Evolutionary conservation across 1,284 basidiomycete genomes (phyloP), one percentile per base, ranked within the genome.

Genomic region (Apiotrichum mycotoxinovorans): DNA sequence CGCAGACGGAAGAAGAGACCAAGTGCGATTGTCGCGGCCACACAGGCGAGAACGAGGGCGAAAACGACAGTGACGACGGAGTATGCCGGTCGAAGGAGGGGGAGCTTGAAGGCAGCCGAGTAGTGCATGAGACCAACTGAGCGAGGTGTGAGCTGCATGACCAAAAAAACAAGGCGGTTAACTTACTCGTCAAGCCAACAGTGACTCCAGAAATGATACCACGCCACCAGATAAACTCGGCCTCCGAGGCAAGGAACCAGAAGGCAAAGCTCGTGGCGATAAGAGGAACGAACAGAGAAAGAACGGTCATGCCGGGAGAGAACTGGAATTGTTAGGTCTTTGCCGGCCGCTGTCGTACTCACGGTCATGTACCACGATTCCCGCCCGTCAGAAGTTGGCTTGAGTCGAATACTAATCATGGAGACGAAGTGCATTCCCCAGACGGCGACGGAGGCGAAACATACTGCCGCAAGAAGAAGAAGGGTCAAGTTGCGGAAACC

Each of bases 401-500:
- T 37, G 17, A 80, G 73, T 33, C 73, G 66, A 54, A 80, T 72
- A 69, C 77, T 74, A 61, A 72, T 72, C 74, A 78, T 77, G 55
- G 77, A 76, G 66, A 81, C 79, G 57, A 80, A 80, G 70, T 81
- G 80, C 79, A 78, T 78, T 26, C 71, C 73, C 77, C 75, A 80
- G 15, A 78, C 88, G 65, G 87, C 89, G 65, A 91, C 89, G 22
- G 89, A 90, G 46, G 90, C 89, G 82, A 93, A 94, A 56, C 91
- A 88, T 48, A 84, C 81, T 33, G 90, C 92, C 14, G 85, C 79
- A 51, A 83, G 81, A 51, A 73, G 57, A 46, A 81, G 74, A 22
- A 80, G 66, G n/a, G 65, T 50, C 57, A 78, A 64, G 67, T 80
- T 80, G 37, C 74, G 66, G 51, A 70, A 60, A 35, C 79, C 79